Percentiles rank a stretch among this genome's conserved stretches.
These are phyloP conservation scores for Truncatella angustata DNA, from an alignment of 2,329 filamentous ascomycete species.

Conservation along the genomic window DNA sequence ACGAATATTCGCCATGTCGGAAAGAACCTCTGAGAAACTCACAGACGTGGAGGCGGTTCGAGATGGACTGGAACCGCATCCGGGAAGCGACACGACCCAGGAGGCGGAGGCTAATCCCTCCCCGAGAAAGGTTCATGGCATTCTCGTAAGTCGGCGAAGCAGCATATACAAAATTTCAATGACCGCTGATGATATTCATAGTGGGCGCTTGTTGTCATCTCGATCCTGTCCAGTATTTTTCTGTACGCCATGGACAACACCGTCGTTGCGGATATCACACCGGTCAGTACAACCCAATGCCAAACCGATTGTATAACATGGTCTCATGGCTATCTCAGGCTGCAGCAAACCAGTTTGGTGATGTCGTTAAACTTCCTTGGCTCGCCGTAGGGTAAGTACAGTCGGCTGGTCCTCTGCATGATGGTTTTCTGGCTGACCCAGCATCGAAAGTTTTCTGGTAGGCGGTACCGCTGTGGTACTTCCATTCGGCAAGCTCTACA, in stretches of 20 bases:
- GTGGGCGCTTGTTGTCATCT: background rate
- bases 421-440: background rate
- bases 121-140: background rate
- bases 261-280: conserved; percentile 44
- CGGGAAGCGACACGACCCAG: background rate
- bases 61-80: background rate
- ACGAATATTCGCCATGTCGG: too few species aligned
- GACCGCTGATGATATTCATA: too few species aligned
- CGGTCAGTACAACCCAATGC: too few species aligned
- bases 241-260: conserved; percentile 42
- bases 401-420: background rate
- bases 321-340: too few species aligned
- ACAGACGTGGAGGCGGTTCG: background rate
- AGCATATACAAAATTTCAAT: too few species aligned
- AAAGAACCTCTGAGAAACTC: background rate
- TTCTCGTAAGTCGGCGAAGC: background rate
- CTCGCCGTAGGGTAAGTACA: conserved; percentile 15
- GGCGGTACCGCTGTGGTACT: conserved; percentile 35
- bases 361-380: conserved; percentile 36
- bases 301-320: too few species aligned
- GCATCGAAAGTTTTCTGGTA: conserved; percentile 31
- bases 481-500: conserved; percentile 31
- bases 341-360: conserved; percentile 28
- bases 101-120: background rate
- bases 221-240: conserved; percentile 12